These are phyloP conservation scores for Botrytis hyacinthi DNA, from an alignment of 2,329 filamentous ascomycete species.

Conservation along the genomic window DNA sequence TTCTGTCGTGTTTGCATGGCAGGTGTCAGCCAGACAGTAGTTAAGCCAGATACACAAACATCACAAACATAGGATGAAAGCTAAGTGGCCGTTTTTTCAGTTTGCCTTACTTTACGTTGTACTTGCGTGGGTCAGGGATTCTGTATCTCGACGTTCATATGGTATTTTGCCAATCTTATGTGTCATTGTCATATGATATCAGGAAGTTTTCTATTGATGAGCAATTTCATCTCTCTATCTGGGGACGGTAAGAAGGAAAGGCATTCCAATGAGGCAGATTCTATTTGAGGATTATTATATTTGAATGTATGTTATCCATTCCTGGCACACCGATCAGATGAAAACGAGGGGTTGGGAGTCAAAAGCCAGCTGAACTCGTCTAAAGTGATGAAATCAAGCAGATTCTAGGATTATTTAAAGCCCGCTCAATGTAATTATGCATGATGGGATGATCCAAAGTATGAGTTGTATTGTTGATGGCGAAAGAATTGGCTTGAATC, in stretches of 20 bases:
- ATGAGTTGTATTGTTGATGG: not conserved
- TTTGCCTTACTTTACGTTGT: constrained; percentile 17
- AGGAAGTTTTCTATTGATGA: not conserved
- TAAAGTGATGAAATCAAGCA: constrained; percentile 5
- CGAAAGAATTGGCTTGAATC: not conserved
- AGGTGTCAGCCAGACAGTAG: constrained; percentile 12
- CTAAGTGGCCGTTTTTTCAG: constrained; percentile 14
- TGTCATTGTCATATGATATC: constrained; percentile 19
- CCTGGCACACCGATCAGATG: constrained; percentile 14
- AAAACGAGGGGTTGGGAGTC: constrained; percentile 9
- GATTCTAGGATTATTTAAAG: constrained; percentile 11
- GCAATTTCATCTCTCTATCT: not conserved
- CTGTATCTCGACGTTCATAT: not conserved
- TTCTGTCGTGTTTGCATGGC: constrained; percentile 17
- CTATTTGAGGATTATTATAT: not conserved
- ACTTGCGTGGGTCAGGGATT: constrained; percentile 17
- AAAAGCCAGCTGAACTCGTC: constrained; percentile 11
- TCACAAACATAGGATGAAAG: constrained; percentile 6
- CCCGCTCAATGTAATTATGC: constrained; percentile 2
- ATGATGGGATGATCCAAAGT: constrained; percentile 9
- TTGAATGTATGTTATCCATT: constrained; percentile 7
- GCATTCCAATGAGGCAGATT: constrained; percentile 17
- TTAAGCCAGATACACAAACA: constrained; percentile 11
- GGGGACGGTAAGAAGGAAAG: constrained; percentile 4
- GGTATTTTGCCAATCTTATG: constrained; percentile 14